Percentiles rank a stretch among this genome's conserved stretches.
Evolutionary conservation across 2,329 filamentous ascomycete species (phyloP).

Genomic region (Nakataea oryzae): DNA sequence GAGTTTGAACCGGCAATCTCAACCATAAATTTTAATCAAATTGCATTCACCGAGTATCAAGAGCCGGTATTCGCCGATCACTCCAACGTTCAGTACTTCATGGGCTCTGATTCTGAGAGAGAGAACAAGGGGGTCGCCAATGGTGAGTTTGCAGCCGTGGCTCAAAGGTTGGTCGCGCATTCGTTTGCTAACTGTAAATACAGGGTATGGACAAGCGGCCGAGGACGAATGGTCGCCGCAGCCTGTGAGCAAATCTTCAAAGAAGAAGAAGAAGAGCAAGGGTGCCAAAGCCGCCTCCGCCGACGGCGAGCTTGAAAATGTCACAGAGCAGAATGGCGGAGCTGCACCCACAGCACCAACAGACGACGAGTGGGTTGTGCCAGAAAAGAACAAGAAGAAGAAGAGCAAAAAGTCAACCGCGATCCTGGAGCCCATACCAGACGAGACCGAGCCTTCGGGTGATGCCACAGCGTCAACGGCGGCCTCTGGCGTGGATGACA

Average conservation of each 20-base stretch:
- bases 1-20: not conserved
- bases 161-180: not conserved
- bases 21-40: not conserved
- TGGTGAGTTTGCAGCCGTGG: not conserved
- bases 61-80: not conserved
- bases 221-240: not conserved
- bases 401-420: constrained; percentile 1
- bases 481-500: not conserved
- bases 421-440: not conserved
- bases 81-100: constrained; percentile 3
- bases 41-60: not conserved
- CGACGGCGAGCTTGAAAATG: not conserved
- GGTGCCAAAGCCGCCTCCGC: not conserved
- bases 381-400: constrained; percentile 1
- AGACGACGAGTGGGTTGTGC: not conserved
- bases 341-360: no score
- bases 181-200: not conserved
- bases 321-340: not conserved
- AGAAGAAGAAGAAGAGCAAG: not conserved
- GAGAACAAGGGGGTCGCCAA: not conserved
- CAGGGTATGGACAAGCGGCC: not conserved
- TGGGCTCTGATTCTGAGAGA: not conserved
- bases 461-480: not conserved
- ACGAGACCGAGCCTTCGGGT: not conserved
- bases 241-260: not conserved